A percentile compares a stretch with the other conserved stretches of the same genome.
phyloP scores from a whole-genome alignment of 2,329 filamentous ascomycete genomes.

The Alternaria triticina region DNA sequence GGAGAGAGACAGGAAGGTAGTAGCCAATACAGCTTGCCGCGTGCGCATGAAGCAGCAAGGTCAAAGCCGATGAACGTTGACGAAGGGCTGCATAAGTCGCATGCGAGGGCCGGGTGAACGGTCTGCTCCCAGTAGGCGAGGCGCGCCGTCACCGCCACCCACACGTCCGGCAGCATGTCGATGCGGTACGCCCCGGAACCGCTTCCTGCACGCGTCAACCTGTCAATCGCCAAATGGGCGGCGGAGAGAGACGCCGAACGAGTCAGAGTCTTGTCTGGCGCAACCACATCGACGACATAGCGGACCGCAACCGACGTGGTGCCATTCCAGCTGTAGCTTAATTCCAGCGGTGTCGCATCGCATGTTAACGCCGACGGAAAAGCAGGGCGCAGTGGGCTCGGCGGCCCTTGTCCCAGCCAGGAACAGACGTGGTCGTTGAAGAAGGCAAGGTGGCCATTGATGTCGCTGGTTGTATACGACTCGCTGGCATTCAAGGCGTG shows the following conservation, averaged over 20 bases:
- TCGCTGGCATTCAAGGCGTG: background rate
- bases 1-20: background rate
- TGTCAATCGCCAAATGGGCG: background rate
- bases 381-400: background rate
- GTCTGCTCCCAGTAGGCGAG: background rate
- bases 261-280: background rate
- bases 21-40: background rate
- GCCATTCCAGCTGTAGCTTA: conserved; percentile 1
- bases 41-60: background rate
- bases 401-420: background rate
- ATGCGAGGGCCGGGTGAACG: background rate
- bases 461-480: background rate
- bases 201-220: background rate
- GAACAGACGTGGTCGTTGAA: background rate
- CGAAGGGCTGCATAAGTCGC: background rate
- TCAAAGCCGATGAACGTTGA: background rate
- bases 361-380: background rate
- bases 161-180: background rate
- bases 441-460: background rate
- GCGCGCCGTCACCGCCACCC: background rate
- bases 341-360: background rate
- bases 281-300: background rate
- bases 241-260: background rate
- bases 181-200: background rate
- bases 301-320: background rate